Evolutionary conservation across 176 grass and related monocot species (phyloP), one percentile per base, ranked within the genome.

Genomic region (Phoenix dactylifera): DNA sequence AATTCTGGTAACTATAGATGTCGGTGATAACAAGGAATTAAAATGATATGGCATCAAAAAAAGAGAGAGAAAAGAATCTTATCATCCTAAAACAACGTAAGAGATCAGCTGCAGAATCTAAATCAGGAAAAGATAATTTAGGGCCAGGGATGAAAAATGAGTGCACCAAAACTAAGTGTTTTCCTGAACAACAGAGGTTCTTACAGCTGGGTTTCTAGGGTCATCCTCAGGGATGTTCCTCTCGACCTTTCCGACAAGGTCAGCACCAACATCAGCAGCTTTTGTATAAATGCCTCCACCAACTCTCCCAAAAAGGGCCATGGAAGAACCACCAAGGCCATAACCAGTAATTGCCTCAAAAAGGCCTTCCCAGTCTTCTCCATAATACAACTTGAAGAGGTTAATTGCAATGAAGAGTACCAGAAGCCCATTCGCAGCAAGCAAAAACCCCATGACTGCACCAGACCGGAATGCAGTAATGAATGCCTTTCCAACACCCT

Each of bases 251-350:
- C 89, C 89, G 50, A 95, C 89, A 60, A 95, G 82, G 62, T 95
- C 89, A 63, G 89, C 89, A 50, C 89, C 89, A 72, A 95, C 89
- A 70, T 95, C 89, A 67, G 89, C 89, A 95, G 89, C 89, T 74
- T 95, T 95, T 4, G 89, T 95, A 50, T 95, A 95, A 64, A 95
- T 95, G 3, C 89, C 89, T 51, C 89, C 89, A 66, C 82, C 89
- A 77, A 95, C 89, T 82, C 89, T 86, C 22, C 89, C 89, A 60
- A 95, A 95, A 63, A 95, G 83, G 28, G 89, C 89, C 89, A 95
- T 95, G 22, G 89, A 95, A 48, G 89, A 95, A 62, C 89, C 89
- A 50, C 89, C 85, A 17, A 95, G 89, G 63, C 89, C 89, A 72
- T 95, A 95, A 63, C 89, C 89, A 65, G 89, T 95, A 50, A 95